A percentile compares a stretch with the other conserved stretches of the same genome.
Conservation (phyloP, 305 asterid genomes). For the Vinca major region DNA sequence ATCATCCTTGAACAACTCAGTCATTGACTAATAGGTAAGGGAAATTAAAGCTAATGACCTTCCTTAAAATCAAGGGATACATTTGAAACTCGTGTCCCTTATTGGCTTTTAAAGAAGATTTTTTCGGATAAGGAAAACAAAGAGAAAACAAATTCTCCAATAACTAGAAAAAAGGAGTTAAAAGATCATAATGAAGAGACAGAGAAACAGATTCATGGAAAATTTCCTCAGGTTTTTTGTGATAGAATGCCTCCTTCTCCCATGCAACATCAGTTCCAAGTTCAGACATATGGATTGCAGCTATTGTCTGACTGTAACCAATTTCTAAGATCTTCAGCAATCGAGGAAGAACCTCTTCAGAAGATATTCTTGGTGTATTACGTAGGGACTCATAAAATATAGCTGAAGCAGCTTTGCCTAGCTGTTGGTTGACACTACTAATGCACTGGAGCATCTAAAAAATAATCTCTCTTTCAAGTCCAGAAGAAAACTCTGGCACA, state of each 20-base stretch:
- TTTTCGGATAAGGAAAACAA: background rate
- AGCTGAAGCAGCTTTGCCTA: constrained; percentile 83
- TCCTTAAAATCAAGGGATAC: background rate
- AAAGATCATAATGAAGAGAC: constrained; percentile 26
- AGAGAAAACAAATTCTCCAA: background rate
- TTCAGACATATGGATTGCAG: constrained; percentile 52
- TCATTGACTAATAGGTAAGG: background rate
- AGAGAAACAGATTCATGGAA: constrained; percentile 61
- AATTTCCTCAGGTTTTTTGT: constrained; percentile 75
- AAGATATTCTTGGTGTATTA: constrained; percentile 45
- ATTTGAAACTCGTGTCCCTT: background rate
- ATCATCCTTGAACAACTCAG: background rate
- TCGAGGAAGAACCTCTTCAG: constrained; percentile 70
- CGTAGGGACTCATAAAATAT: constrained; percentile 64
- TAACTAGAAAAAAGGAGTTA: background rate
- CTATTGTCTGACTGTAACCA: constrained; percentile 59
- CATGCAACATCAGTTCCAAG: constrained; percentile 73
- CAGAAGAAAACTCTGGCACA: constrained; percentile 26
- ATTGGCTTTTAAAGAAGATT: background rate
- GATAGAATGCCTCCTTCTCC: constrained; percentile 69
- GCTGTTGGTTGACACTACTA: constrained; percentile 62
- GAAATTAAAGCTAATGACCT: background rate
- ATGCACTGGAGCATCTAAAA: constrained; percentile 64
- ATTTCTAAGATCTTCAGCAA: constrained; percentile 63
- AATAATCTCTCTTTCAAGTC: constrained; percentile 43